phyloP scores from a whole-genome alignment of 495 filamentous ascomycete genomes.

The Xylaria flabelliformis region DNA sequence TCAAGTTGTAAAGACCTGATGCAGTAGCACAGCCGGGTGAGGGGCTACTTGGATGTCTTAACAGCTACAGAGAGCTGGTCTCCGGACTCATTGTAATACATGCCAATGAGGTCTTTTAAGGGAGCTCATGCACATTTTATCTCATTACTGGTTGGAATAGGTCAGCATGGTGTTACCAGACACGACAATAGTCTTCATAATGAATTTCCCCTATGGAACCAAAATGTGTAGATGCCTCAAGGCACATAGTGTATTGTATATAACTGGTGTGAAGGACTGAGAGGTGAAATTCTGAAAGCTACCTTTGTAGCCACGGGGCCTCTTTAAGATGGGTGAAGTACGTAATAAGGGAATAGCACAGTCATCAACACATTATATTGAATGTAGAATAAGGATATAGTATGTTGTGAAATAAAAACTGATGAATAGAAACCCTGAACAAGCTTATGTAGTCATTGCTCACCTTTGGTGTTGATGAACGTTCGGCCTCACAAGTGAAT shows the following conservation, averaged over 20 bases:
- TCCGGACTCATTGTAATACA: background rate
- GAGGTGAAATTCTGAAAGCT: conserved; percentile 1
- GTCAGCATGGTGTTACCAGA: background rate
- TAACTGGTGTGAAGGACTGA: background rate
- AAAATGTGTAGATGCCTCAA: background rate
- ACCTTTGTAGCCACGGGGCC: background rate
- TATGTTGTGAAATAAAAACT: background rate
- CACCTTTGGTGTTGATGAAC: background rate
- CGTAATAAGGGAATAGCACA: background rate
- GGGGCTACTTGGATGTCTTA: background rate
- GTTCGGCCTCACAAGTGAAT: background rate
- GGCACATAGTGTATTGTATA: background rate
- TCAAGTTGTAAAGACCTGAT: background rate
- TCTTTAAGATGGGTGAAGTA: background rate
- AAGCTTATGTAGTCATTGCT: background rate
- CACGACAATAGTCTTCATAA: background rate
- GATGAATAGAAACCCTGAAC: background rate
- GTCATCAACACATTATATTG: background rate
- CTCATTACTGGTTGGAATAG: background rate
- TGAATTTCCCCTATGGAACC: no score
- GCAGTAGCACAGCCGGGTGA: background rate
- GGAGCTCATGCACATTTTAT: background rate
- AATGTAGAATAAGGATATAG: background rate
- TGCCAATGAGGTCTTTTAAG: background rate
- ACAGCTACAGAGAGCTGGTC: background rate